Base-by-base conservation (phyloP, 2,329 filamentous ascomycete species). In the Dothidotthia symphoricarpi region DNA sequence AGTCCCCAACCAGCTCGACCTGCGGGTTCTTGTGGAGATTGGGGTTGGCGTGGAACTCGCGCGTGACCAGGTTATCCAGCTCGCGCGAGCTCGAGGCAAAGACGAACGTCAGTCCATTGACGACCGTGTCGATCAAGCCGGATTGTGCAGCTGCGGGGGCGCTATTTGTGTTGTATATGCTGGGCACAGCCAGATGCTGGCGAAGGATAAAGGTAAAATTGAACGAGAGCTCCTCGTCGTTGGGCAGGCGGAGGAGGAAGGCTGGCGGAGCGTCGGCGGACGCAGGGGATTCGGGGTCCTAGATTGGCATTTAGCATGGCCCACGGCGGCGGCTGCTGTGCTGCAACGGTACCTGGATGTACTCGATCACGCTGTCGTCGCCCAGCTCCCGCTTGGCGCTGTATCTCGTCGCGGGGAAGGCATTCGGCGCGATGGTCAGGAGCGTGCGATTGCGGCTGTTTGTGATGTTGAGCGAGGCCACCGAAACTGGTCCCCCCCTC, bases 1-100 rank as follows among this genome's bases (percentile, higher is more conserved):
- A 96, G 64, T 95, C 89, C 3, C 93, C 93, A n/a, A 98, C 83
- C 29, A 97, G 76, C 59, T 94, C 86, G 26, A 98, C 93, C 62
- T 97, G 97, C 37, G 89, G 79, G 62, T 96, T 97, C 65, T 95
- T 97, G 73, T 98, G 93, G 39, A 98, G 74, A 61, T 98, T 98
- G 1, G 93, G 93, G 61, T 98, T 89, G 51, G 91, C 89, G 55
- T 97, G 89, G 58, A 98, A 97, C 67, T 98, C 93, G 55, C 90
- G 78, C 12, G 91, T 97, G 31, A 97, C 84, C 31, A 98, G 73
- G 52, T 93, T 96, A 61, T 97, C 93, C 36, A 98, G 80, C 58
- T 98, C 93, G 68, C 81, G 86, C 22, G 81, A 72, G 35, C 83
- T 95, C 1, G 90, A 88, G 28, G 88, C 91, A 66, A 91, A 91